Conservation (phyloP, 164 flowering plant genomes). For the Macadamia tetraphylla region DNA sequence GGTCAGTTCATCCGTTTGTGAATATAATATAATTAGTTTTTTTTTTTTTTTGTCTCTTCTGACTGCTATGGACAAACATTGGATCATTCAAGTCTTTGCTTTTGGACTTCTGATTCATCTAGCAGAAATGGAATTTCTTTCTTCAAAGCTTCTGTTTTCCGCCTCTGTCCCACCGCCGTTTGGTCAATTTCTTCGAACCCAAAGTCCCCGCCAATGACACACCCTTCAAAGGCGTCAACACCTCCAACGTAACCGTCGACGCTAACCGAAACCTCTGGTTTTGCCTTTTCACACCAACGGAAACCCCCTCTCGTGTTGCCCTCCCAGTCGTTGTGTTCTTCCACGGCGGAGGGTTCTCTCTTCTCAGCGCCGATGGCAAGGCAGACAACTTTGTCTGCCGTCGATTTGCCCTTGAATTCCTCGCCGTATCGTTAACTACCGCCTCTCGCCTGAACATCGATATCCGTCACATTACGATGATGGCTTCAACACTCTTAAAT, state of each 20-base stretch:
- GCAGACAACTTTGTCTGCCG: slow-evolving; percentile 18
- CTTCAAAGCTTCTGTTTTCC: too few relatives aligned
- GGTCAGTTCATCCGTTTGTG: too few relatives aligned
- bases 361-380: slow-evolving; percentile 10
- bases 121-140: too few relatives aligned
- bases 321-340: slow-evolving; percentile 30
- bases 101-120: too few relatives aligned
- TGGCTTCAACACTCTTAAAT: slow-evolving; percentile 23
- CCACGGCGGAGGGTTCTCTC: slow-evolving; percentile 27
- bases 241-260: slow-evolving; percentile 21
- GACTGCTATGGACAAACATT: too few relatives aligned
- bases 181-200: slow-evolving; percentile 11
- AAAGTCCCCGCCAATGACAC: background rate
- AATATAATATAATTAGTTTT: too few relatives aligned
- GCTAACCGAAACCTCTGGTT: slow-evolving; percentile 24
- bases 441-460: slow-evolving; percentile 30
- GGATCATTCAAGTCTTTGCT: too few relatives aligned
- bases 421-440: slow-evolving; percentile 35
- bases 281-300: slow-evolving; percentile 24
- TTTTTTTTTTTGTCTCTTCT: too few relatives aligned
- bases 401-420: slow-evolving; percentile 12
- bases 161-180: slow-evolving; percentile 7
- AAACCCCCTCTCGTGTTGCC: background rate
- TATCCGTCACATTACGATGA: slow-evolving; percentile 34
- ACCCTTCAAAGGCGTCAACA: slow-evolving; percentile 9